Evolutionary conservation across 495 filamentous ascomycete genomes (phyloP).

Genomic region (Pyronema domesticum): DNA sequence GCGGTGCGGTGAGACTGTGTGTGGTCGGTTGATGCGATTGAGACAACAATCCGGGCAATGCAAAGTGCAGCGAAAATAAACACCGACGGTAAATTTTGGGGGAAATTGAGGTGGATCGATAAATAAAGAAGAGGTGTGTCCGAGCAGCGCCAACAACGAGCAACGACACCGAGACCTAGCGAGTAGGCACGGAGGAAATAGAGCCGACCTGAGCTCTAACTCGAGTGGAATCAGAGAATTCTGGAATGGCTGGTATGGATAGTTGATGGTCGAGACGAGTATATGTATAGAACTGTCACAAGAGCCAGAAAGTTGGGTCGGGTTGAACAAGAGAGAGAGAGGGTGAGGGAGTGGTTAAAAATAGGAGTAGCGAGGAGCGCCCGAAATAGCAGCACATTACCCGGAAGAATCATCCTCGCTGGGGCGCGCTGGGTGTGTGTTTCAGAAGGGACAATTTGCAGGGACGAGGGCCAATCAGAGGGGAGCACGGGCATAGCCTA

Average conservation of each 20-base stretch:
- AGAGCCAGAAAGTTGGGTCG: neutral
- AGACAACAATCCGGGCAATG: conserved; percentile 1
- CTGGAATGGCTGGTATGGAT: neutral
- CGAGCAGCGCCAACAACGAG: too few relatives aligned
- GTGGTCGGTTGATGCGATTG: neutral
- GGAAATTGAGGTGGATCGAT: too few relatives aligned
- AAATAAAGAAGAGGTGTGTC: too few relatives aligned
- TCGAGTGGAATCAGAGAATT: neutral
- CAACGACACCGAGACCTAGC: neutral
- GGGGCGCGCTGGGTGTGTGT: neutral
- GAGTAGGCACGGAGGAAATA: neutral
- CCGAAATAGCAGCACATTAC: neutral
- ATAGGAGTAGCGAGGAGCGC: neutral
- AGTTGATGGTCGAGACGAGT: neutral
- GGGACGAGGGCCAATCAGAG: too few relatives aligned
- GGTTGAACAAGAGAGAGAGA: neutral
- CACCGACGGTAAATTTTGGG: neutral
- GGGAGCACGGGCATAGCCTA: too few relatives aligned
- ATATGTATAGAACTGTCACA: conserved; percentile 2
- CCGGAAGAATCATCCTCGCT: neutral
- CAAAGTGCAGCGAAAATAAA: neutral
- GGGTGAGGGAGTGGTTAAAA: neutral
- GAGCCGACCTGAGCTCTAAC: neutral
- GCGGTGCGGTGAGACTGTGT: neutral
- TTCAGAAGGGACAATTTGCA: neutral